Base-by-base conservation (phyloP, 768 basidiomycete genomes). In the Leucocoprinus birnbaumii region DNA sequence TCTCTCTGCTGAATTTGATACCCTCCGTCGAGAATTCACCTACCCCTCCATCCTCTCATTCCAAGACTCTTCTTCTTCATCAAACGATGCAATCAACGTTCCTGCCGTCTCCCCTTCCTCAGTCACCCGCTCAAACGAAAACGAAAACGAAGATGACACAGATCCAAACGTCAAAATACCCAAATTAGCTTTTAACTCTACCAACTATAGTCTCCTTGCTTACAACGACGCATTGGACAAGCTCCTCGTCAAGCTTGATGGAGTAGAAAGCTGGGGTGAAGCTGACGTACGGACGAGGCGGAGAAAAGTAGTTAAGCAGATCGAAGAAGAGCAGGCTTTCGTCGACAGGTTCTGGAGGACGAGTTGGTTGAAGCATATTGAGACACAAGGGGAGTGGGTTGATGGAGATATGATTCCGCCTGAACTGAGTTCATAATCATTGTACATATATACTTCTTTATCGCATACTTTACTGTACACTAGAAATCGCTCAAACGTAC, bases 241-340 rank as follows among this genome's bases (percentile, higher is more conserved):
- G 38, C 68, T 91, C 11, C 73, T 91, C n/a, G 75, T 79, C 44
- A 75, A 76, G 58, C 79, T 91, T 10, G 89, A 91, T 60, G 82
- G 77, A 0, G 77, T 91, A 19, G 81, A 87, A 61, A 86, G 83
- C 59, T 78, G 75, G 59, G 88, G 88, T 0, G 75, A 82, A 47
- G 67, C 68, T 58, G 68, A 66, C 0, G 78, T 92, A 6, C 69
- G 89, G 45, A 69, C 71, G 26, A 66, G 61, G 56, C 68, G 90
- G 48, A 74, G 82, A 60, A 65, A 67, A 3, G 70, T 85, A 1
- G 87, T 86, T 43, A 72, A 74, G 59, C 65, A 63, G 44, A 80
- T 91, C 16, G 89, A 91, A 70, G 60, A 62, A 47, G 88, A 86
- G 68, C 75, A 85, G 18, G 75, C 69, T 55, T 68, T 73, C 37